These are phyloP conservation scores for Entomortierella parvispora DNA, from an alignment of 192 early-diverging fungal genomes.

Conservation along the genomic window DNA sequence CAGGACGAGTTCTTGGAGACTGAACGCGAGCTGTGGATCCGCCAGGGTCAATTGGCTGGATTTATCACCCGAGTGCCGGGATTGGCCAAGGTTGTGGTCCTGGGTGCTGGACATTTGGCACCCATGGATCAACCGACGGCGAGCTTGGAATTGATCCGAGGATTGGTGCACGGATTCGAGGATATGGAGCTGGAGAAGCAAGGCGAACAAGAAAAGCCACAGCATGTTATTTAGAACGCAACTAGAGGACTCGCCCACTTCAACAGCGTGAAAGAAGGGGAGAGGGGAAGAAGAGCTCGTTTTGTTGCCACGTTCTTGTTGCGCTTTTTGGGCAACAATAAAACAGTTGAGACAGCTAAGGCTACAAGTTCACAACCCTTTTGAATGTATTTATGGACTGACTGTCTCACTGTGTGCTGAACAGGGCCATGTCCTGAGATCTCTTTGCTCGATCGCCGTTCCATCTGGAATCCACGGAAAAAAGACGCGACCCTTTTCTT, in stretches of 20 bases:
- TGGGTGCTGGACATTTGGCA: slow-evolving; percentile 80
- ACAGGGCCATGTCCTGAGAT: too few relatives aligned
- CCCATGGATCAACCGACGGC: slow-evolving; percentile 70
- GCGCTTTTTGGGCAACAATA: too few relatives aligned
- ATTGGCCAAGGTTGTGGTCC: slow-evolving; percentile 66
- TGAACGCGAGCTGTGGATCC: slow-evolving; percentile 59
- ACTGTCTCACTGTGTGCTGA: too few relatives aligned
- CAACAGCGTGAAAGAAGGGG: too few relatives aligned
- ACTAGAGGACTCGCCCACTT: too few relatives aligned
- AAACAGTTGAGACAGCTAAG: too few relatives aligned
- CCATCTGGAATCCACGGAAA: background rate
- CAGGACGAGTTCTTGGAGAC: slow-evolving; percentile 59
- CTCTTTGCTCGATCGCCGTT: too few relatives aligned
- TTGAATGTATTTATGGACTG: too few relatives aligned
- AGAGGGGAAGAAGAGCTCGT: too few relatives aligned
- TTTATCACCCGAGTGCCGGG: slow-evolving; percentile 66
- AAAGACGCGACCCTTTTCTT: background rate
- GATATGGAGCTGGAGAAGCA: background rate
- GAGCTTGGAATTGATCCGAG: slow-evolving; percentile 54
- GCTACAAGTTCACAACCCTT: too few relatives aligned
- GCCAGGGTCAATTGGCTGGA: slow-evolving; percentile 58
- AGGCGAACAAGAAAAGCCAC: background rate
- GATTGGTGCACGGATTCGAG: slow-evolving; percentile 46
- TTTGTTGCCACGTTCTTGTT: too few relatives aligned
- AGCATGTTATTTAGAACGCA: slow-evolving; percentile 5